These are phyloP conservation scores for Saturnispora halmiae DNA, from an alignment of 805 yeast genomes.

Conservation along the genomic window DNA sequence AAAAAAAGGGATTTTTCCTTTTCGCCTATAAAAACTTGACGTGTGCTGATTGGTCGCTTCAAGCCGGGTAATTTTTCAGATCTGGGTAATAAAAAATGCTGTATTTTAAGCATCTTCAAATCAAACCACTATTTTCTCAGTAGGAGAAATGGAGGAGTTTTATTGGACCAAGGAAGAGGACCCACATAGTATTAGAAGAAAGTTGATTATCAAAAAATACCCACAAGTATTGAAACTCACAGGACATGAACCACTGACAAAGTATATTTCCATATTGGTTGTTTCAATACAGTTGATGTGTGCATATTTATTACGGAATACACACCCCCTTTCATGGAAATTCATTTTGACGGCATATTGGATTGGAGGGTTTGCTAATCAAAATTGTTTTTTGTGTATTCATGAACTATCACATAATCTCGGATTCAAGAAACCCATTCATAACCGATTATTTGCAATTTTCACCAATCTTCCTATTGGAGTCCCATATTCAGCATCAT, in stretches of 20 bases:
- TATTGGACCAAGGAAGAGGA: constrained; percentile 79
- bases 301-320: constrained; percentile 54
- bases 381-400: constrained; percentile 76
- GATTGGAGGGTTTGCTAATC: constrained; percentile 80
- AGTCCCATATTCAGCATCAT: constrained; percentile 78
- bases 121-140: too few species aligned
- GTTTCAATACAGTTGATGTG: constrained; percentile 56
- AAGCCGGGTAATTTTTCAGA: not conserved
- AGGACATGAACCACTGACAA: constrained; percentile 82
- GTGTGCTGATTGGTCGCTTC: not conserved
- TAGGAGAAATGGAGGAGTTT: constrained; percentile 42
- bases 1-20: not conserved
- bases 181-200: constrained; percentile 71
- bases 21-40: not conserved
- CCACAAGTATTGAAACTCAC: constrained; percentile 74
- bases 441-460: constrained; percentile 70
- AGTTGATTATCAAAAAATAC: constrained; percentile 59
- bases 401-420: constrained; percentile 84
- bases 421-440: constrained; percentile 68
- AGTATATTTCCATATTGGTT: constrained; percentile 60
- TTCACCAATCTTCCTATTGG: constrained; percentile 81
- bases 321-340: constrained; percentile 41
- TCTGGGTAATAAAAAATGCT: too few species aligned
- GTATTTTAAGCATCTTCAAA: too few species aligned
- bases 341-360: constrained; percentile 61